phyloP scores from a whole-genome alignment of 257 asterid species.

The Ilex asprella region DNA sequence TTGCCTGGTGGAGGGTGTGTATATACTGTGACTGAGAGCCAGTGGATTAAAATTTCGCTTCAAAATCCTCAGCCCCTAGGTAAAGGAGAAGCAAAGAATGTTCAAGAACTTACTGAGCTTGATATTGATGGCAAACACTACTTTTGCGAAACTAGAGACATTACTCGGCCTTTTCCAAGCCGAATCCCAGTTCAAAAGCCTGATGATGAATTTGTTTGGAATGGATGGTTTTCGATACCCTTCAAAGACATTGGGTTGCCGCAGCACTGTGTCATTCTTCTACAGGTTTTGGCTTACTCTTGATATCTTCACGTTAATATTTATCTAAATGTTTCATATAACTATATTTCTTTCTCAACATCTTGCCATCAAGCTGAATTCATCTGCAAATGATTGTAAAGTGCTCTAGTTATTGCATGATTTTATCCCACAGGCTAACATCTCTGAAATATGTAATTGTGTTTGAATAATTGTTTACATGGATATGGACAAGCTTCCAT shows the following conservation, averaged over 20 bases:
- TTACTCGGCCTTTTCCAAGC: conserved; percentile 94
- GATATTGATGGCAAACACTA: conserved; percentile 93
- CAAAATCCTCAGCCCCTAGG: conserved; percentile 90
- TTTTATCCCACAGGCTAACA: too few relatives aligned
- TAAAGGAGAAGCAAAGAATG: conserved; percentile 75
- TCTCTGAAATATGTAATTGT: too few relatives aligned
- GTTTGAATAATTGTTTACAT: too few relatives aligned
- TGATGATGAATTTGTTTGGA: conserved; percentile 97
- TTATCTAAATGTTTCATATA: neutral
- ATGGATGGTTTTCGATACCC: conserved; percentile 86
- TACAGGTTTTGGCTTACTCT: conserved; percentile 66
- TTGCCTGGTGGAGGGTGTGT: conserved; percentile 96
- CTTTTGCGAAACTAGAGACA: conserved; percentile 88
- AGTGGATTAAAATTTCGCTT: conserved; percentile 83
- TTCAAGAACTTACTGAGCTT: conserved; percentile 85
- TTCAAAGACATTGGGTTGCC: conserved; percentile 83
- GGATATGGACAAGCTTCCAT: too few relatives aligned
- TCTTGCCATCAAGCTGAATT: too few relatives aligned
- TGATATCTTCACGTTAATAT: conserved; percentile 33
- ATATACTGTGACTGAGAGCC: conserved; percentile 81
- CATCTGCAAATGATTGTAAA: neutral
- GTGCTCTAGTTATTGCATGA: neutral
- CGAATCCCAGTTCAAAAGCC: conserved; percentile 73
- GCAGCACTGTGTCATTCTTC: conserved; percentile 79
- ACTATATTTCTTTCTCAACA: neutral